A percentile compares a stretch with the other conserved stretches of the same genome.
Conservation (phyloP, 2,329 filamentous ascomycete genomes). For the Ceratocystis cubensis region DNA sequence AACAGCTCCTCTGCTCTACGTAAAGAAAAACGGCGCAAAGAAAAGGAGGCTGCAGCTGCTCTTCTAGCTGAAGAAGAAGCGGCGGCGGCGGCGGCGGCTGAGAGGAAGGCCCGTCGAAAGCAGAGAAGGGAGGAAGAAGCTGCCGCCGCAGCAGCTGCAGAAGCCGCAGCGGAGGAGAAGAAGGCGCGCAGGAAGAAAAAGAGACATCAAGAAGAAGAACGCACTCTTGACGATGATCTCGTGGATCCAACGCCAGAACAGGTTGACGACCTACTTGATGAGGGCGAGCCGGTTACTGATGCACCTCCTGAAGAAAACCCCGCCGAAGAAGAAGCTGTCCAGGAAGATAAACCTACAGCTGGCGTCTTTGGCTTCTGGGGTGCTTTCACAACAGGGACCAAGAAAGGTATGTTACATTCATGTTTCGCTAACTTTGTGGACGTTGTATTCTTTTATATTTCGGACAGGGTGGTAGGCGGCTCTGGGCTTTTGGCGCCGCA, state of each 20-base stretch:
- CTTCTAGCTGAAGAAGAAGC: constrained; percentile 23
- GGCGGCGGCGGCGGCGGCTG: constrained; percentile 7
- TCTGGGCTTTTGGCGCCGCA: neutral
- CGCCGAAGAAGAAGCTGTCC: constrained; percentile 25
- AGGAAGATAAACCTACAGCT: constrained; percentile 17
- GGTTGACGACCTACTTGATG: constrained; percentile 20
- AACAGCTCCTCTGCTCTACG: constrained; percentile 23
- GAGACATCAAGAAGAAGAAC: constrained; percentile 13
- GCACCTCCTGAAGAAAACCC: constrained; percentile 25
- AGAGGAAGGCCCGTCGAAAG: constrained; percentile 22
- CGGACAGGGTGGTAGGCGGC: neutral
- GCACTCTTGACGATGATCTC: constrained; percentile 22
- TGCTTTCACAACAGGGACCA: constrained; percentile 32
- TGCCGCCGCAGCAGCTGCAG: constrained; percentile 1
- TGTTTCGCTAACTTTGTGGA: constrained; percentile 14
- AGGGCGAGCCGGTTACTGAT: constrained; percentile 22
- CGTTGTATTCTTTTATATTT: neutral
- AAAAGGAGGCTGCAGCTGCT: constrained; percentile 27
- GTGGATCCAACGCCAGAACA: constrained; percentile 26
- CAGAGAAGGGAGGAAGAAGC: constrained; percentile 22
- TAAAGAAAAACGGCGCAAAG: constrained; percentile 27
- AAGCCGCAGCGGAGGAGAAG: constrained; percentile 21
- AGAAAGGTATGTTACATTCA: constrained; percentile 31
- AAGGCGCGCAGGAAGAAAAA: constrained; percentile 19
- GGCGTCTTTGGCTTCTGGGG: constrained; percentile 48